A percentile compares a stretch with the other conserved stretches of the same genome.
Conservation (phyloP, 1,284 basidiomycete species). For the Golubevia sp. region DNA sequence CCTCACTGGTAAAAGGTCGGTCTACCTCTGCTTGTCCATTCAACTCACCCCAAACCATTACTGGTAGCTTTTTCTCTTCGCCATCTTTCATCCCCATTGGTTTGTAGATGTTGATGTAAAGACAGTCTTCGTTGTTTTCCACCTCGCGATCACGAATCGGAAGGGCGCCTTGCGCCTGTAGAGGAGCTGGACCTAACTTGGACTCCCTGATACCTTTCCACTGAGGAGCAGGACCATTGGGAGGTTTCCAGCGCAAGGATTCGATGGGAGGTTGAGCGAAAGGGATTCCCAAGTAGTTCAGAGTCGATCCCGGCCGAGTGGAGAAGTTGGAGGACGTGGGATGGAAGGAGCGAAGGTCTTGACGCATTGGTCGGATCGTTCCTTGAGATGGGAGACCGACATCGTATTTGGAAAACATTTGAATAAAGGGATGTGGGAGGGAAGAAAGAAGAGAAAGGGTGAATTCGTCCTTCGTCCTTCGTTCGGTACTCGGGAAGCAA, state of each 20-base stretch:
- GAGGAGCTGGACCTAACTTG: not conserved
- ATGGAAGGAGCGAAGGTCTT: constrained; percentile 18
- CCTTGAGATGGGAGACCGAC: constrained; percentile 24
- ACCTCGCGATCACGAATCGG: not conserved
- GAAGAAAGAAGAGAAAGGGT: too few species aligned
- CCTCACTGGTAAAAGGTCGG: too few species aligned
- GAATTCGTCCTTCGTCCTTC: too few species aligned
- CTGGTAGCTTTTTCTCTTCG: constrained; percentile 13
- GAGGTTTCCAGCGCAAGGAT: constrained; percentile 19
- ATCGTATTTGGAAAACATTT: constrained; percentile 10
- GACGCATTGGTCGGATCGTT: constrained; percentile 19
- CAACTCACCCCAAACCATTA: constrained; percentile 21
- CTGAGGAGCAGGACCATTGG: constrained; percentile 18
- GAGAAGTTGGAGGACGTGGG: not conserved
- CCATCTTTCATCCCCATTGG: constrained; percentile 9
- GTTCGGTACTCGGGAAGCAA: too few species aligned
- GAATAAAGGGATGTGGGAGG: too few species aligned
- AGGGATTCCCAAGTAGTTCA: constrained; percentile 39
- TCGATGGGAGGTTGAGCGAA: constrained; percentile 32
- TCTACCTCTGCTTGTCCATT: too few species aligned
- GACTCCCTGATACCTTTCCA: not conserved
- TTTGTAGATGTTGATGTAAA: constrained; percentile 24
- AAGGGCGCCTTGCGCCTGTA: not conserved
- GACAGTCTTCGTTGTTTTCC: constrained; percentile 19
- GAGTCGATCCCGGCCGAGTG: constrained; percentile 10